phyloP scores from a whole-genome alignment of 371 early-diverging fungal genomes.

The Rhizopus microsporus region DNA sequence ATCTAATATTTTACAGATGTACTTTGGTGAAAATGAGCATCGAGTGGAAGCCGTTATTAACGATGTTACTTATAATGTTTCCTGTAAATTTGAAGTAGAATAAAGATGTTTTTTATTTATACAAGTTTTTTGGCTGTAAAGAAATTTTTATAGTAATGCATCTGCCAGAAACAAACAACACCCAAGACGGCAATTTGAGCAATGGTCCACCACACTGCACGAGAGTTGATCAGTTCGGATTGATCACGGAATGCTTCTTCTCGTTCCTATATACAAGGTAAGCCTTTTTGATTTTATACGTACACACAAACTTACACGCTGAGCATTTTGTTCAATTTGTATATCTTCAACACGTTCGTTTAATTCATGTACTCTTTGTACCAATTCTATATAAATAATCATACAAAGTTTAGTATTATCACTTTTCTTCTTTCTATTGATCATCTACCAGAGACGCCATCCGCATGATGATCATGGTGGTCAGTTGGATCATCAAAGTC shows the following conservation, averaged over 20 bases:
- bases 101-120: constrained; percentile 39
- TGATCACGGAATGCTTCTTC: constrained; percentile 89
- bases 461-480: constrained; percentile 60
- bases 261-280: constrained; percentile 60
- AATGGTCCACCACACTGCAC: constrained; percentile 88
- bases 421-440: neutral
- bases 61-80: constrained; percentile 49
- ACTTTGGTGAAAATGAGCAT: constrained; percentile 64
- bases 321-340: constrained; percentile 86
- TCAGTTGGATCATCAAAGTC: constrained; percentile 72
- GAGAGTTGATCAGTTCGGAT: constrained; percentile 81
- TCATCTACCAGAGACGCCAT: constrained; percentile 56
- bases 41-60: constrained; percentile 61
- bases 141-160: constrained; percentile 88
- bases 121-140: constrained; percentile 95
- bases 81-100: constrained; percentile 42
- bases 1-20: constrained; percentile 38
- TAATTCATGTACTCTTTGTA: constrained; percentile 74
- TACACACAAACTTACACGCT: constrained; percentile 66
- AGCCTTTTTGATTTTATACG: neutral
- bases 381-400: constrained; percentile 53
- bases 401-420: constrained; percentile 10
- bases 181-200: constrained; percentile 81
- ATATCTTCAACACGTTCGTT: constrained; percentile 83
- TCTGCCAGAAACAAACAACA: constrained; percentile 89